Base-by-base conservation (phyloP, 2,329 filamentous ascomycete species). In the Orbilia javanica region DNA sequence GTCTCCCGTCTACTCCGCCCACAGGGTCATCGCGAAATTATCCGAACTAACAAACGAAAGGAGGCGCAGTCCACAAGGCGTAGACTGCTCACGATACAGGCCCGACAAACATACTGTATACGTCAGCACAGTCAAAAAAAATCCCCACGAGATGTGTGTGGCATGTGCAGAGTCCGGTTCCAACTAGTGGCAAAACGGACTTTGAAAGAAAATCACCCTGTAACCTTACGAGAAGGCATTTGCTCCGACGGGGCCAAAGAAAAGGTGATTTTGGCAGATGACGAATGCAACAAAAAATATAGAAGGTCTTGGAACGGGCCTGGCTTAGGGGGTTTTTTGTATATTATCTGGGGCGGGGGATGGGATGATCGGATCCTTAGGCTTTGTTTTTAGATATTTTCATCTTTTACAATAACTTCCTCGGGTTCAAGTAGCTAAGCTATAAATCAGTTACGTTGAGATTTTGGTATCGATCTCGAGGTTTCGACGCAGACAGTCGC, bases 191-290 rank as follows among this genome's bases (percentile, higher is more conserved):
- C 72, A 70, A 70, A 34, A 44, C 5, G 18, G 10, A 1, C 25
- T 50, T 50, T 50, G 20, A 11, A 8, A 25, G 10, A 22, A 6
- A 3, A 36, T 65, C 68, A 60, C 55, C 44, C 27, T 46, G 20
- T 39, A 67, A 44, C 42, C 18, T 65, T 52, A 44, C 29, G 52
- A 57, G 52, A 52, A 66, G 29, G 3, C 8, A 22, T 36, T 29
- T 20, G 15, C n/a, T 36, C 46, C 64, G 36, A 15, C 42, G 53
- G 53, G 31, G 10, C 20, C 65, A 52, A 68, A 18, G 22, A 66
- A 57, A 60, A 75, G 42, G 25, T 76, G 72, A 76, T 65, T 31
- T 11, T 60, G 73, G 73, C 73, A 60, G 73, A 77, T 77, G 73
- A 77, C 73, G 73, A 77, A 69, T 62, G 46, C 50, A 22, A 36